Base-by-base conservation (phyloP, 169 alveolate species). In the Miamiensis avidus region DNA sequence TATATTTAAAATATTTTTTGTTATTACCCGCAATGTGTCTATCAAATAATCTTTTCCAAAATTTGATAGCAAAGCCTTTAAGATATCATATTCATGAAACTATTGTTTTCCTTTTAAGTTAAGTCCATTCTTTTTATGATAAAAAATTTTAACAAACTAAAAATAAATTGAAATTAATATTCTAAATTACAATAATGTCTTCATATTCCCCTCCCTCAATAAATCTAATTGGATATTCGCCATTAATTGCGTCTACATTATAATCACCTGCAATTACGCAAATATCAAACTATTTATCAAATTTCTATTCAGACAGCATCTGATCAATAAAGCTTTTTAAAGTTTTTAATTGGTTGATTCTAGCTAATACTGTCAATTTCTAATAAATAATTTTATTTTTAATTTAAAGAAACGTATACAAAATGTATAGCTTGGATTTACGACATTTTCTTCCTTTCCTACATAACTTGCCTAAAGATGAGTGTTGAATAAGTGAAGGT, bases 381-480 rank as follows among this genome's bases (percentile, higher is more conserved):
- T 49, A 11, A 49, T n/a, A n/a, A n/a, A n/a, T n/a, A n/a, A n/a
- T n/a, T n/a, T n/a, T n/a, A n/a, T n/a, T n/a, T n/a, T 11, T 49
- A 49, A 11, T 49, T 49, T 49, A 49, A 11, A 49, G 69, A 49
- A 49, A 49, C 4, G 20, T 49, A 49, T 11, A 11, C 4, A 49
- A 49, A 11, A 49, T 49, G 20, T 49, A 49, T 49, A 49, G 4
- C 20, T 49, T 49, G 4, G 20, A 11, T 28, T 78, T 82, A 85
- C 87, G 76, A 84, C 88, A 69, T 81, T 77, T n/a, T 81, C 72
- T 73, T 84, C 88, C 6, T 83, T 75, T 28, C 89, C 90, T 25
- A 85, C 87, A 84, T 91, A 91, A 82, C 89, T 84, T 0, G 94
- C 91, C 78, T 91, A 82, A n/a, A 91, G 74, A 76, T 91, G 94